Percentiles rank a stretch among this genome's conserved stretches.
Evolutionary conservation across 2,329 filamentous ascomycete species (phyloP).

Genomic region (Aquanectria penicillioides): DNA sequence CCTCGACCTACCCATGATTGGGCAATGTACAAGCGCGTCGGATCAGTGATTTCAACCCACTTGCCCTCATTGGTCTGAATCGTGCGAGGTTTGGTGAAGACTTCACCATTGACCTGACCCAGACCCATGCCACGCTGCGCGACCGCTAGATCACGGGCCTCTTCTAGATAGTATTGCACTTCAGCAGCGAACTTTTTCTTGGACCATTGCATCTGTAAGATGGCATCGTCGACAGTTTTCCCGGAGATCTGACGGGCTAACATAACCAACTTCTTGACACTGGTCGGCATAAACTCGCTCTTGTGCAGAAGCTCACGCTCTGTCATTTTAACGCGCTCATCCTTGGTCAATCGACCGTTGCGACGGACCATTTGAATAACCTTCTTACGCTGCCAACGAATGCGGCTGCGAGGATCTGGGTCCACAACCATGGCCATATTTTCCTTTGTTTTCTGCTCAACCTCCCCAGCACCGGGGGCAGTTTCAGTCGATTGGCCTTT

Average conservation of each 20-base stretch:
- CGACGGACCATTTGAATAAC: constrained; percentile 79
- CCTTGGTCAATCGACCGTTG: constrained; percentile 62
- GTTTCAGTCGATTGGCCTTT: constrained; percentile 27
- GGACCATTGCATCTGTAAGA: constrained; percentile 93
- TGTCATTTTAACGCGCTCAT: constrained; percentile 73
- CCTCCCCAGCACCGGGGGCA: constrained; percentile 41
- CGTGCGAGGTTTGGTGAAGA: constrained; percentile 53
- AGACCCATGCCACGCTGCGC: constrained; percentile 88
- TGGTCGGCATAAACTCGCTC: constrained; percentile 82
- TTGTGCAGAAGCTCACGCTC: constrained; percentile 67
- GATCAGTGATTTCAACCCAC: constrained; percentile 75
- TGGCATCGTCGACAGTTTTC: constrained; percentile 93
- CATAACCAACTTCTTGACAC: constrained; percentile 89
- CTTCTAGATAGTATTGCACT: constrained; percentile 80
- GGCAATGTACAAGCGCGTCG: constrained; percentile 87
- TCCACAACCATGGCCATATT: constrained; percentile 74
- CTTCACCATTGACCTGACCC: constrained; percentile 53
- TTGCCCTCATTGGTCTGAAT: constrained; percentile 81
- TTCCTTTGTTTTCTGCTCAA: constrained; percentile 53
- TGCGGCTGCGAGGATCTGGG: constrained; percentile 76
- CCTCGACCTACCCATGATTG: constrained; percentile 93
- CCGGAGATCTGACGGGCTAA: constrained; percentile 89
- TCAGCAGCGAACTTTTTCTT: constrained; percentile 92
- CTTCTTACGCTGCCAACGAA: constrained; percentile 85
- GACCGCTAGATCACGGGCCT: constrained; percentile 83